Percentiles rank a stretch among this genome's conserved stretches.
These are phyloP conservation scores for Salix dunnii DNA, from an alignment of 345 rosid species.

Conservation along the genomic window DNA sequence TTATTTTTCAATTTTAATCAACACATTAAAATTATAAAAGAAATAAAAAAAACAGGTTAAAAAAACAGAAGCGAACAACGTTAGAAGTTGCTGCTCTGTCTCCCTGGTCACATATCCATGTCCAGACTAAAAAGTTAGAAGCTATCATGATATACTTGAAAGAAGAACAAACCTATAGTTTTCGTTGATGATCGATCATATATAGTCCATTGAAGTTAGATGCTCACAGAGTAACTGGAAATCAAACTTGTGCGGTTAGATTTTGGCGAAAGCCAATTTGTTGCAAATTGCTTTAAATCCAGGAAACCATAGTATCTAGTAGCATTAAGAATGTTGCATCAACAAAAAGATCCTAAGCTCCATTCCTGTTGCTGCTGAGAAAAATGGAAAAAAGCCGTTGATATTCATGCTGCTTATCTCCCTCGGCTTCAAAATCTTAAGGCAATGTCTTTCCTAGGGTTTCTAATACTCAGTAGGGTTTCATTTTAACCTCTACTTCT, in stretches of 20 bases:
- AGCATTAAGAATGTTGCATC: not conserved
- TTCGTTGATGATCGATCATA: not conserved
- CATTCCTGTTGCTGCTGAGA: not conserved
- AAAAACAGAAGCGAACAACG: too few relatives aligned
- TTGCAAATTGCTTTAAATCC: not conserved
- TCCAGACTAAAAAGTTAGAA: too few relatives aligned
- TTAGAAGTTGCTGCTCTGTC: too few relatives aligned
- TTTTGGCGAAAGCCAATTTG: not conserved
- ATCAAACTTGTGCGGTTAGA: not conserved
- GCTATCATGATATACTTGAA: not conserved
- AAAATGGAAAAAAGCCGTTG: too few relatives aligned
- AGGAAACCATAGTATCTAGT: not conserved
- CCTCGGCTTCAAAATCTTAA: not conserved
- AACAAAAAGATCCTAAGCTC: not conserved
- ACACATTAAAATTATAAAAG: too few relatives aligned
- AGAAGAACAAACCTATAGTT: not conserved
- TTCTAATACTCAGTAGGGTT: not conserved
- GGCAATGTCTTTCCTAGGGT: not conserved
- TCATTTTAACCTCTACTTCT: not conserved
- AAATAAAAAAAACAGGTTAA: too few relatives aligned
- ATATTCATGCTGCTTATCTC: not conserved
- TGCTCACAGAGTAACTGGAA: not conserved
- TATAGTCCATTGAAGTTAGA: not conserved
- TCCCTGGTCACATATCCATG: too few relatives aligned
- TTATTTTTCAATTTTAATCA: too few relatives aligned